Conservation (phyloP, 2,329 filamentous ascomycete species). For the Pseudonectria foliicola region DNA sequence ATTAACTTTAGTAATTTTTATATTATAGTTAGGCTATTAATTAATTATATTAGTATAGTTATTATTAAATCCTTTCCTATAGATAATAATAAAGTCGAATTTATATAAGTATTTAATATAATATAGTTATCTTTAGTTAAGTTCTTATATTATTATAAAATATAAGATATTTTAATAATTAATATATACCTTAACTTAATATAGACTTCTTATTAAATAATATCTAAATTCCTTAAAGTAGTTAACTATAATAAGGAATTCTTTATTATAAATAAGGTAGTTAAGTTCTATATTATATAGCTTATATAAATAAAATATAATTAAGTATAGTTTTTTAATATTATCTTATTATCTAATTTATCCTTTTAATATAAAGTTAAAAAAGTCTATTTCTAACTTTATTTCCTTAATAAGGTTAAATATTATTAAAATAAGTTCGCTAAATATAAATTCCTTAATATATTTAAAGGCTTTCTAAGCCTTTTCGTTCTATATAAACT, state of each 20-base stretch:
- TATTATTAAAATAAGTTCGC: constrained; percentile 2
- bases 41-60: constrained; percentile 5
- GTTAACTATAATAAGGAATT: constrained; percentile 18
- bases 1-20: constrained; percentile 2
- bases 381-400: constrained; percentile 9
- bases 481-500: constrained; percentile 1
- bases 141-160: constrained; percentile 10
- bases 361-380: constrained; percentile 3
- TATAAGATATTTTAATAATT: constrained; percentile 17
- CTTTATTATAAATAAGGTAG: constrained; percentile 18
- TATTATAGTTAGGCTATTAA: constrained; percentile 3
- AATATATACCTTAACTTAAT: constrained; percentile 13
- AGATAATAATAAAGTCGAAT: constrained; percentile 13
- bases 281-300: constrained; percentile 15
- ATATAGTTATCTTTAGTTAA: constrained; percentile 8
- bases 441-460: constrained; percentile 4
- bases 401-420: constrained; percentile 5
- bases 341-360: constrained; percentile 9
- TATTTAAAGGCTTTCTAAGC: constrained; percentile 2
- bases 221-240: constrained; percentile 18
- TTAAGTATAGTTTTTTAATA: constrained; percentile 5
- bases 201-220: constrained; percentile 10
- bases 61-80: constrained; percentile 10
- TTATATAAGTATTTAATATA: constrained; percentile 12
- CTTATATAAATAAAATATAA: constrained; percentile 14